These are phyloP conservation scores for Silene conica DNA, from an alignment of 148 eudicot species.

Conservation along the genomic window DNA sequence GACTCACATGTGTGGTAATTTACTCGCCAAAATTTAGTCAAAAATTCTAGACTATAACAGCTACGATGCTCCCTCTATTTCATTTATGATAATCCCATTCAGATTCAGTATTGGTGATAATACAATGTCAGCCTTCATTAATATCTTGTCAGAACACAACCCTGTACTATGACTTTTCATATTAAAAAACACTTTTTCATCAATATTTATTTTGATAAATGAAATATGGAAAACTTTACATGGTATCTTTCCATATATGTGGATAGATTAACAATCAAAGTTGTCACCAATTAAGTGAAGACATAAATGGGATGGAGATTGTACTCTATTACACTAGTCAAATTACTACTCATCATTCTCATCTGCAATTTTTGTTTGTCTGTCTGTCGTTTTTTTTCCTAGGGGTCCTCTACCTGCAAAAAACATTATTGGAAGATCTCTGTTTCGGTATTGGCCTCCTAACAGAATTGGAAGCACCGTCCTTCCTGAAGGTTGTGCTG, in stretches of 20 bases:
- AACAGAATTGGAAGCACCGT: constrained; percentile 74
- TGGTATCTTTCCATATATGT: not conserved
- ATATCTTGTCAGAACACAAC: not conserved
- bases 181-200: too few species aligned
- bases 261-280: not conserved
- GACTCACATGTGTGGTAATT: constrained; percentile 90
- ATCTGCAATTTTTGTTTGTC: not conserved
- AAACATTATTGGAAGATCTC: constrained; percentile 84
- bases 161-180: not conserved
- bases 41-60: not conserved
- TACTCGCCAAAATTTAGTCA: constrained; percentile 1
- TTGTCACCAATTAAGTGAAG: not conserved
- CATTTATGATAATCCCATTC: not conserved
- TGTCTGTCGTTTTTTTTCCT: constrained; percentile 5
- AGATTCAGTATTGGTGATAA: not conserved
- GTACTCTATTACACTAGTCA: not conserved
- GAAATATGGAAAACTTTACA: not conserved
- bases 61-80: not conserved
- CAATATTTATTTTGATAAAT: not conserved
- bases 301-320: not conserved
- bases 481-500: constrained; percentile 62
- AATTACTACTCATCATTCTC: not conserved
- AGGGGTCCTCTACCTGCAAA: constrained; percentile 95
- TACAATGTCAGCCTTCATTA: not conserved
- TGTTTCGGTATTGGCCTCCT: constrained; percentile 91